Conservation (phyloP, 306 rosid species). For the Vigna unguiculata region DNA sequence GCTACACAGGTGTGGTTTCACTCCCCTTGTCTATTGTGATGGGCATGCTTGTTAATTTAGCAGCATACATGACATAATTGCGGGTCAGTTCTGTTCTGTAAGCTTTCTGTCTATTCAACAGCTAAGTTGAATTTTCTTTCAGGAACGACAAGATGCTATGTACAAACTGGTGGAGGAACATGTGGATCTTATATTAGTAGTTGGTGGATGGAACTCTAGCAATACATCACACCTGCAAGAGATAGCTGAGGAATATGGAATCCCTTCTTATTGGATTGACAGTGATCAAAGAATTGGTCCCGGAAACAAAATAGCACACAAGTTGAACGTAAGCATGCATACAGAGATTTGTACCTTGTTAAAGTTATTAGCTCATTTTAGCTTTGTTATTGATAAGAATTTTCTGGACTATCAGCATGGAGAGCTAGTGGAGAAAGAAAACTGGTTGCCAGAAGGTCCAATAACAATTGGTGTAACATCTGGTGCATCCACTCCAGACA, state of each 20-base stretch:
- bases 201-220: slow-evolving; percentile 99
- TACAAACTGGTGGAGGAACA: slow-evolving; percentile 87
- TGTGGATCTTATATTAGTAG: slow-evolving; percentile 81
- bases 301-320: slow-evolving; percentile 86
- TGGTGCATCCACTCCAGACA: slow-evolving; percentile 99
- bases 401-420: slow-evolving; percentile 71
- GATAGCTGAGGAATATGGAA: slow-evolving; percentile 92
- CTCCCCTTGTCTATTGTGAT: slow-evolving; percentile 3
- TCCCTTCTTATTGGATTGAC: slow-evolving; percentile 97
- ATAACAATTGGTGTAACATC: slow-evolving; percentile 90
- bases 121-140: slow-evolving; percentile 35
- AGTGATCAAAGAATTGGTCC: slow-evolving; percentile 94
- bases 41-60: slow-evolving; percentile 2
- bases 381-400: neutral
- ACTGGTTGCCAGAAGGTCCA: slow-evolving; percentile 87
- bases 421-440: slow-evolving; percentile 92
- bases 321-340: slow-evolving; percentile 70
- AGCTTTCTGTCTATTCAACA: slow-evolving; percentile 13
- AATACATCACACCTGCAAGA: slow-evolving; percentile 98
- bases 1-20: slow-evolving; percentile 90
- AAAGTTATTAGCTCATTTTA: slow-evolving; percentile 29
- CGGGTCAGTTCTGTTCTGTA: neutral
- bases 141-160: slow-evolving; percentile 99
- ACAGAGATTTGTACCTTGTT: slow-evolving; percentile 22
- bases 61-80: neutral